Conservation (phyloP, 768 basidiomycete species). For the Nidularia pulvinata region DNA sequence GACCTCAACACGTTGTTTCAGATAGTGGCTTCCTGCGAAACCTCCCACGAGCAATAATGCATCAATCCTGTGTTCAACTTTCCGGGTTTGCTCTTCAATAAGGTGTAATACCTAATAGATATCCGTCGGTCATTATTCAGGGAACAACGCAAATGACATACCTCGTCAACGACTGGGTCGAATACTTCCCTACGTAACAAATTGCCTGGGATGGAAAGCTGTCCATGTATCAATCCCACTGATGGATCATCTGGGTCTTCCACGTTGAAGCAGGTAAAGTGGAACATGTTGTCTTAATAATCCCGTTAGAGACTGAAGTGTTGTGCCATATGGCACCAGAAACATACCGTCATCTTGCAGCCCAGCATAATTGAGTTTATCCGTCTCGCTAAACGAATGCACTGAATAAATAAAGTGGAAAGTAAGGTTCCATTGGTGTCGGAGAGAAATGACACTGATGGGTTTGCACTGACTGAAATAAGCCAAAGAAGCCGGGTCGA, state of each 20-base stretch:
- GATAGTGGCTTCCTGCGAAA: conserved; percentile 85
- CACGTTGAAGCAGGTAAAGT: conserved; percentile 90
- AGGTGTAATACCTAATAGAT: conserved; percentile 65
- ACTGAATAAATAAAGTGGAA: conserved; percentile 25
- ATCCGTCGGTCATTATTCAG: not conserved
- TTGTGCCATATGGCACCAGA: not conserved
- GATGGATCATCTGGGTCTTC: conserved; percentile 80
- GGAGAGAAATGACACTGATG: too few relatives aligned
- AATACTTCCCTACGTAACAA: conserved; percentile 85
- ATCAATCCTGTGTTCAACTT: conserved; percentile 72
- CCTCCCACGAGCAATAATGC: conserved; percentile 90
- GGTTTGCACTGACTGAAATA: conserved; percentile 59
- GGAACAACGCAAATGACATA: conserved; percentile 23
- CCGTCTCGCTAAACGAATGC: conserved; percentile 88
- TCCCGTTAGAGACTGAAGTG: conserved; percentile 2
- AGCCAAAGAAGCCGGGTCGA: conserved; percentile 79
- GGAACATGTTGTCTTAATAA: conserved; percentile 72
- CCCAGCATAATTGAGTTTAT: conserved; percentile 79
- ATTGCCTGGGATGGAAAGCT: conserved; percentile 81
- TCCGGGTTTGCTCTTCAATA: conserved; percentile 73
- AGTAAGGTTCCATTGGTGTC: too few relatives aligned
- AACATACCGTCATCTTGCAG: conserved; percentile 70
- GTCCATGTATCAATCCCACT: conserved; percentile 81
- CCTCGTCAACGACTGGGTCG: conserved; percentile 84
- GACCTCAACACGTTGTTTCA: conserved; percentile 79